These are phyloP conservation scores for Dactylonectria estremocensis DNA, from an alignment of 2,329 filamentous ascomycete species.

Conservation along the genomic window DNA sequence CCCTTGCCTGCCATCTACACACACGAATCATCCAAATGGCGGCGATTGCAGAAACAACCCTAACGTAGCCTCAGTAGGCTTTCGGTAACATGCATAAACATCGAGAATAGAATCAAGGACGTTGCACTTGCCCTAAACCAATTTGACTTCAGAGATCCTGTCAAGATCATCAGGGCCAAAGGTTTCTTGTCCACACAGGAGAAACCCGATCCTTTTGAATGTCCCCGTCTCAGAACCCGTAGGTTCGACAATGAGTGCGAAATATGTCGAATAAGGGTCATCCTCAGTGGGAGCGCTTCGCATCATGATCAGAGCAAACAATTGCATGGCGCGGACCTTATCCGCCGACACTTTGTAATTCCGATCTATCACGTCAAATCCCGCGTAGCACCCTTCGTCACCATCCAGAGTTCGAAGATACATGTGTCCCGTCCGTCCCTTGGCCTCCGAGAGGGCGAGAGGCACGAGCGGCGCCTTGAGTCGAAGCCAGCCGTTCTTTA, in stretches of 20 bases:
- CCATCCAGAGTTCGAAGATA: not conserved
- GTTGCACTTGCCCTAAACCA: conserved; percentile 9
- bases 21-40: not conserved
- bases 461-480: conserved; percentile 14
- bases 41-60: not conserved
- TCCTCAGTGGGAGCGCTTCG: not conserved
- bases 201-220: conserved; percentile 8
- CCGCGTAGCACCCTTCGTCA: not conserved
- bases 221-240: not conserved
- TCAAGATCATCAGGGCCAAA: conserved; percentile 3
- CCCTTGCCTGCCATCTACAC: not conserved
- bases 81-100: not conserved
- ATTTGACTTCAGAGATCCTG: not conserved
- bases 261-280: not conserved
- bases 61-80: not conserved
- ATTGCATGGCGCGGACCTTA: not conserved
- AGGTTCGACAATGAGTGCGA: not conserved
- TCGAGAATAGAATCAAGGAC: not conserved
- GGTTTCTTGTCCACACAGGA: not conserved
- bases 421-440: conserved; percentile 15
- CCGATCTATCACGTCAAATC: conserved; percentile 12
- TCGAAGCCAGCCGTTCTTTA: conserved; percentile 19
- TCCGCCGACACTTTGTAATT: conserved; percentile 10
- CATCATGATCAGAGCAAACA: not conserved
- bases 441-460: not conserved